A percentile compares a stretch with the other conserved stretches of the same genome.
These are phyloP conservation scores for Aspergillus pseudotamarii DNA, from an alignment of 2,329 filamentous ascomycete genomes.

Conservation along the genomic window DNA sequence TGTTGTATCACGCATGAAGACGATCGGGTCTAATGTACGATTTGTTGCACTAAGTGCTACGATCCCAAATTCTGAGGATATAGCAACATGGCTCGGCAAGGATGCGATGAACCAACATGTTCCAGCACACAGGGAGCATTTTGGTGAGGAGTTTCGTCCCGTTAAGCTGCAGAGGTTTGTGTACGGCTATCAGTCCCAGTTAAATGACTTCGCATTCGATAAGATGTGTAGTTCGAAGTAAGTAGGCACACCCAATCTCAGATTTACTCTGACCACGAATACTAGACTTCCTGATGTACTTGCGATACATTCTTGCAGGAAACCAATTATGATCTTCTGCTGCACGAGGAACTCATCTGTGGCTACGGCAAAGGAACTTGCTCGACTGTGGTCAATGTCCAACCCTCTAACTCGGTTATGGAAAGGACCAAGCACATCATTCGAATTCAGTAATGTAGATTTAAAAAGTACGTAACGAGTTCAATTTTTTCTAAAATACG, in stretches of 20 bases:
- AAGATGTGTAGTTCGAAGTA: conserved; percentile 65
- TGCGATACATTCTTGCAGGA: conserved; percentile 65
- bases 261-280: background rate
- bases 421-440: conserved; percentile 57
- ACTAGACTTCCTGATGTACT: conserved; percentile 68
- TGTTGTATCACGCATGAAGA: conserved; percentile 86
- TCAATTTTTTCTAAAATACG: conserved; percentile 1
- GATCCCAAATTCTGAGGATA: conserved; percentile 78
- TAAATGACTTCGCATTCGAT: conserved; percentile 79
- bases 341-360: conserved; percentile 73
- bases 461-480: conserved; percentile 56
- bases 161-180: conserved; percentile 77
- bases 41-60: conserved; percentile 84
- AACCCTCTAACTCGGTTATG: conserved; percentile 61
- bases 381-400: conserved; percentile 64
- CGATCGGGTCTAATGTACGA: conserved; percentile 71
- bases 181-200: conserved; percentile 65
- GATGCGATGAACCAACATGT: conserved; percentile 60
- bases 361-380: conserved; percentile 67
- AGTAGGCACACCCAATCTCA: conserved; percentile 17
- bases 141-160: conserved; percentile 78
- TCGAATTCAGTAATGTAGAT: conserved; percentile 61
- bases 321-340: conserved; percentile 84
- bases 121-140: conserved; percentile 69
- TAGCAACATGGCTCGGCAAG: conserved; percentile 77